Evolutionary conservation across 1,284 basidiomycete species (phyloP).

Genomic region (Ceratobasidium theobromae): DNA sequence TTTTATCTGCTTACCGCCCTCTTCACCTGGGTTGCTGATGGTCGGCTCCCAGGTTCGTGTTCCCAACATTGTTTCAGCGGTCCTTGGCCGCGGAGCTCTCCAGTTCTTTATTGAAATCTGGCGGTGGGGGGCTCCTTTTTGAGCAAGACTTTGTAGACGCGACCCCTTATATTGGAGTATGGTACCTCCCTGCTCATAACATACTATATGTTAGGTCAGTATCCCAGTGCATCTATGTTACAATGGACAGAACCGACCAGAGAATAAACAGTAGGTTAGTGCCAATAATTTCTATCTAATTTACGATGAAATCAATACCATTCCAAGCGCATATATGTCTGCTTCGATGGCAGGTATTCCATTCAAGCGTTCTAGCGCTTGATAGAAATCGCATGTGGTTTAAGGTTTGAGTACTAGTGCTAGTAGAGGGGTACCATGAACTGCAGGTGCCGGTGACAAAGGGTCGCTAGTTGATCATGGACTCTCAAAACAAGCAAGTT

Average conservation of each 20-base stretch:
- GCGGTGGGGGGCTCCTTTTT: background rate
- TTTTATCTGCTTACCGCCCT: background rate
- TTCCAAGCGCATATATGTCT: slow-evolving; percentile 29
- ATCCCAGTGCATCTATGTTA: background rate
- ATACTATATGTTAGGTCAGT: background rate
- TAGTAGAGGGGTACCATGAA: background rate
- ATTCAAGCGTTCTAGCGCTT: background rate
- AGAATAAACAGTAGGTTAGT: background rate
- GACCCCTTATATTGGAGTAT: background rate
- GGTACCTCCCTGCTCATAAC: background rate
- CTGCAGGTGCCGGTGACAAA: too few relatives aligned
- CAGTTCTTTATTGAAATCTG: background rate
- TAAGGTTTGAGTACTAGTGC: background rate
- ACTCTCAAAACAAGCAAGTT: slow-evolving; percentile 20
- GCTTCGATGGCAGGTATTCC: background rate
- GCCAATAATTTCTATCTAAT: too few relatives aligned
- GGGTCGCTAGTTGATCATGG: too few relatives aligned
- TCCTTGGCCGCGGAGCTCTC: background rate
- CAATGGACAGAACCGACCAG: background rate
- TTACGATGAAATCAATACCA: background rate
- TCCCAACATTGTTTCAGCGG: slow-evolving; percentile 9
- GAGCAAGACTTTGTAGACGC: background rate
- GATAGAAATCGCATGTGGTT: background rate
- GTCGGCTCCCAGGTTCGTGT: background rate
- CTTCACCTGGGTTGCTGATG: background rate